phyloP scores from a whole-genome alignment of 2,329 filamentous ascomycete genomes.

The Diaporthe citriasiana region DNA sequence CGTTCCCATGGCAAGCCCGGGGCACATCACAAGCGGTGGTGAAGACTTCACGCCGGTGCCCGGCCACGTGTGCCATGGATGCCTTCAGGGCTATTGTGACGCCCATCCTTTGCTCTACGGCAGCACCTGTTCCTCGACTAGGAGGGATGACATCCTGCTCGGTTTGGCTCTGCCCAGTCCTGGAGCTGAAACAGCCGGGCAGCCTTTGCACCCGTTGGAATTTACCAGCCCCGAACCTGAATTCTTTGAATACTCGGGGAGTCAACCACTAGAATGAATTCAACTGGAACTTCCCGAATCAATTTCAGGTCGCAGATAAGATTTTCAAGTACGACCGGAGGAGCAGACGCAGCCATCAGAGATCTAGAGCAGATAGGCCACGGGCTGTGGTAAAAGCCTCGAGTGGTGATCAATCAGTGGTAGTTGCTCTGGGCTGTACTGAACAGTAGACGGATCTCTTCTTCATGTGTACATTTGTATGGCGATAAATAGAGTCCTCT shows the following conservation, averaged over 20 bases:
- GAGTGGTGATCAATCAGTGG: background rate
- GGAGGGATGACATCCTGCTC: background rate
- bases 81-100: background rate
- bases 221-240: background rate
- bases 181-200: background rate
- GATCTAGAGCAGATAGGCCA: background rate
- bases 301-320: background rate
- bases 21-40: background rate
- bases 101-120: background rate
- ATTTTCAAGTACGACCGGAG: background rate
- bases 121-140: background rate
- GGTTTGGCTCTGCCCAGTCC: background rate
- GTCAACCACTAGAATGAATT: background rate
- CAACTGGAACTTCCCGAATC: background rate
- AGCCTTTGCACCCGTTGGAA: background rate
- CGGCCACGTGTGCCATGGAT: background rate
- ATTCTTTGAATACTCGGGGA: background rate
- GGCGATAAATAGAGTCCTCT: background rate
- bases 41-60: background rate
- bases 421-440: background rate
- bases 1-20: background rate
- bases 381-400: background rate
- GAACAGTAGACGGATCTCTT: background rate
- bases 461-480: background rate
- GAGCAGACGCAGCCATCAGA: no score